Evolutionary conservation across 495 filamentous ascomycete species (phyloP), one percentile per base, ranked within the genome.

Genomic region (Rostrohypoxylon terebratum): DNA sequence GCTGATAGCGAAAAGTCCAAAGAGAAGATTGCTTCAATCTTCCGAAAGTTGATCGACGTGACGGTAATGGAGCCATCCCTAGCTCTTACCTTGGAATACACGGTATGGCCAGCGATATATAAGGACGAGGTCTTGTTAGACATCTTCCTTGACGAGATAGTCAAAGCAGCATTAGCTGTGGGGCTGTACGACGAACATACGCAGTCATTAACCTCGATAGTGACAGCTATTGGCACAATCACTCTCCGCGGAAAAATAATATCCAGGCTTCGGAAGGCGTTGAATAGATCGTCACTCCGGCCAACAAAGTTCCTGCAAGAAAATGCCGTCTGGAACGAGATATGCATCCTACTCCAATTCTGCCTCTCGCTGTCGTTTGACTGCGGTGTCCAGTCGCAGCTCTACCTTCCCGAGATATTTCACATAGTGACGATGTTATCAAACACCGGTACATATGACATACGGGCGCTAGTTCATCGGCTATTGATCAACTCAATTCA

Each of bases 341-440:
- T 90, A 36, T 88, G 87, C 72, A 84, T 90, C 42, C 77, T 91
- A 11, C 80, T 91, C 51, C 86, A 88, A 42, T 87, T 90, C 60
- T 89, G 86, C 61, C 81, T 90, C 21, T 87, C 87, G 13, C 81
- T 89, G 47, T 90, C 89, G 31, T 91, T 91, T 65, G 87, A 90
- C 77, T 88, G 85, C 71, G 83, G 86, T 20, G 84, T 88, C 21
- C 89, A 90, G 69, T 84, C 88, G 11, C 88, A 90, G 75, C 79
- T 90, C 38, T 90, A 87, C 60, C 79, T 91, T 11, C 88, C 89
- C 4, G 89, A 91, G 75, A 82, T 90, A 55, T 90, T 90, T 77
- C 89, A 91, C 78, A 79, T 90, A 54, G 87, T 90, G 63, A 90
- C 88, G 1, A 89, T 91, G 86, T 82, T 90, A 11, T 86, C 88